These are phyloP conservation scores for Lepraria neglecta DNA, from an alignment of 495 filamentous ascomycete genomes.

Conservation along the genomic window DNA sequence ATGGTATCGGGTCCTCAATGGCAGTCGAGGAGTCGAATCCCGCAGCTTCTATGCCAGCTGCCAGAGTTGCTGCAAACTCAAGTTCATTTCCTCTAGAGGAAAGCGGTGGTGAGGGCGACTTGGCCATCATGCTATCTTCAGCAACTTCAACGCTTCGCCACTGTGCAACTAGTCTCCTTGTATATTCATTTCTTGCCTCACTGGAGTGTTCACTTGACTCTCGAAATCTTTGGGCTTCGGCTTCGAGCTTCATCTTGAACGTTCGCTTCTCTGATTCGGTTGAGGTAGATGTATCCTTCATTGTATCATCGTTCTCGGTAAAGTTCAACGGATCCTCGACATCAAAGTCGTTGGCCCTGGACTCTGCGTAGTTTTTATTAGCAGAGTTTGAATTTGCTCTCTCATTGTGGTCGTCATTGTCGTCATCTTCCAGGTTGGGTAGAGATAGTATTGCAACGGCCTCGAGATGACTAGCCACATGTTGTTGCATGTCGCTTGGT, in stretches of 20 bases:
- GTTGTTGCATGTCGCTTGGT: conserved; percentile 13
- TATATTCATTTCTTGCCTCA: neutral
- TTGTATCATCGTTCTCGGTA: neutral
- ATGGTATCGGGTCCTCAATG: too few species aligned
- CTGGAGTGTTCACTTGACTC: neutral
- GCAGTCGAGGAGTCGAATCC: too few species aligned
- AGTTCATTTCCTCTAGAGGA: too few species aligned
- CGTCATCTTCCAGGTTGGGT: neutral
- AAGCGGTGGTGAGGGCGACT: too few species aligned
- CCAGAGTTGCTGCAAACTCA: too few species aligned
- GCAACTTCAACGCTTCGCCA: too few species aligned
- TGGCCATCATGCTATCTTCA: too few species aligned
- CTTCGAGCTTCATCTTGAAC: neutral
- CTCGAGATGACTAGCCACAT: conserved; percentile 16
- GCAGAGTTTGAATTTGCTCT: conserved; percentile 4
- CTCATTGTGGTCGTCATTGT: neutral
- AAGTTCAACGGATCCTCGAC: neutral
- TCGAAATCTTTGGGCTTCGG: neutral
- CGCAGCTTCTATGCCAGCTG: too few species aligned
- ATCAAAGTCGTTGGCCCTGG: conserved; percentile 27
- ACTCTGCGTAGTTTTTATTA: conserved; percentile 1
- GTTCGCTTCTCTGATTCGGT: neutral
- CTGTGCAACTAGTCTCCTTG: too few species aligned
- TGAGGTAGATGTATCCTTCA: neutral
- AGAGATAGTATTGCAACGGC: conserved; percentile 4